phyloP scores from a whole-genome alignment of 768 basidiomycete species.

The Macrolepiota dolichaula region DNA sequence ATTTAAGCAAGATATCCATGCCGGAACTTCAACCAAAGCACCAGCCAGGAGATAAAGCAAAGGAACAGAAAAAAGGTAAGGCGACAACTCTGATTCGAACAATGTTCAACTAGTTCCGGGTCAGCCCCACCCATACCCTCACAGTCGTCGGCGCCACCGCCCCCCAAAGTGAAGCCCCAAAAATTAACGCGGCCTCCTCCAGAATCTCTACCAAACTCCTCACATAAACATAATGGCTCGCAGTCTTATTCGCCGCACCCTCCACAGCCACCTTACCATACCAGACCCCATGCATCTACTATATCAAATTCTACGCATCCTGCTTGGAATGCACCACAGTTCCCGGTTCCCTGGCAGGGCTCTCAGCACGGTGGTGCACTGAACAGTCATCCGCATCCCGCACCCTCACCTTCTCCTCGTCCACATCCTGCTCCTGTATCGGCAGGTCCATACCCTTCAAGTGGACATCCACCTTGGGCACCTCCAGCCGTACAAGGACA shows the following conservation, averaged over 20 bases:
- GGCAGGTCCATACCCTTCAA: not conserved
- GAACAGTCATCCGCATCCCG: not conserved
- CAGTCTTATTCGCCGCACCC: not conserved
- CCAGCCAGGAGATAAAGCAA: conserved; percentile 23
- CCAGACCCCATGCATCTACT: conserved; percentile 32
- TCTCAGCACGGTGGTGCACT: not conserved
- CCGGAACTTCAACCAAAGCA: conserved; percentile 70
- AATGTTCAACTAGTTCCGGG: conserved; percentile 2
- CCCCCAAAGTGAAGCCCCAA: conserved; percentile 8
- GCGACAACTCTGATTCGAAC: conserved; percentile 17
- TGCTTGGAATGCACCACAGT: not conserved
- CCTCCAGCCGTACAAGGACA: not conserved
- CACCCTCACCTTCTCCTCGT: conserved; percentile 12
- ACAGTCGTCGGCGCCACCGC: not conserved
- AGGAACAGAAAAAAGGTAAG: conserved; percentile 42
- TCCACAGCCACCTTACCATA: conserved; percentile 10
- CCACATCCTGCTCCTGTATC: not conserved
- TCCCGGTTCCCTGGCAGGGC: not conserved
- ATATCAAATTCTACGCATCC: conserved; percentile 41
- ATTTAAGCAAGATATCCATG: conserved; percentile 85
- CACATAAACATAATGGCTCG: not conserved
- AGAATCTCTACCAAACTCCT: conserved; percentile 4
- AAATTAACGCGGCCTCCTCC: conserved; percentile 20
- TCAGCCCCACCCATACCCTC: conserved; percentile 9
- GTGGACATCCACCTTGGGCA: not conserved